phyloP scores from a whole-genome alignment of 768 basidiomycete species.

The Cubamyces lactineus region DNA sequence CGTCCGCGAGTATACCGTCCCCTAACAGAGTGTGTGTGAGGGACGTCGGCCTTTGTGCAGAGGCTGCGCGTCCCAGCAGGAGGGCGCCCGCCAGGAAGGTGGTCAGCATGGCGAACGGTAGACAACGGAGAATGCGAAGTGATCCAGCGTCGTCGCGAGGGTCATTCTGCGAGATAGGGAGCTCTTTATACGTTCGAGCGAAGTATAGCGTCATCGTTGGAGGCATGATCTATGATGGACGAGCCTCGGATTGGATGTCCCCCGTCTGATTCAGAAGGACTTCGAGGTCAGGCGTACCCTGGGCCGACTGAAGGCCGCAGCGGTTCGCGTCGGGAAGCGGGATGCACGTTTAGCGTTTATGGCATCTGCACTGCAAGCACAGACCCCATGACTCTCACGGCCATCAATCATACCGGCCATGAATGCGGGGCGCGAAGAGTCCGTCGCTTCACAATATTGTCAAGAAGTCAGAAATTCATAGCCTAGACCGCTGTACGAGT shows the following conservation, averaged over 20 bases:
- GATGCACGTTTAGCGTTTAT: too few relatives aligned
- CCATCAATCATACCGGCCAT: too few relatives aligned
- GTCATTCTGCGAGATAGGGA: not conserved
- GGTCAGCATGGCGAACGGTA: slow-evolving; percentile 17
- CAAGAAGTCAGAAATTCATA: too few relatives aligned
- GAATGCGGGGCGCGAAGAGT: too few relatives aligned
- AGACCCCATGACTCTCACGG: too few relatives aligned
- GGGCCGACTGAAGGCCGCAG: too few relatives aligned
- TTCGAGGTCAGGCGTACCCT: not conserved
- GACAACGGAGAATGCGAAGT: slow-evolving; percentile 1
- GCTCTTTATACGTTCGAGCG: slow-evolving; percentile 8
- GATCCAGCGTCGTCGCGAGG: not conserved
- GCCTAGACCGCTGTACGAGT: too few relatives aligned
- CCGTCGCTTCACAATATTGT: too few relatives aligned
- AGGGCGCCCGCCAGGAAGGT: slow-evolving; percentile 16
- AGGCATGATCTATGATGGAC: not conserved
- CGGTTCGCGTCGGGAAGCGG: too few relatives aligned
- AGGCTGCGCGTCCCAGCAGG: not conserved
- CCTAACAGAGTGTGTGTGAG: not conserved
- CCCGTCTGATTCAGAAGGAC: slow-evolving; percentile 10
- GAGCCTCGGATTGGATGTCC: not conserved
- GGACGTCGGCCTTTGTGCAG: not conserved
- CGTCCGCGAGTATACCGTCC: not conserved
- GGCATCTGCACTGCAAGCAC: too few relatives aligned
- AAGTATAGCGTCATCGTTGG: not conserved